Base-by-base conservation (phyloP, 1,284 basidiomycete species). In the Gymnopus androsaceus region DNA sequence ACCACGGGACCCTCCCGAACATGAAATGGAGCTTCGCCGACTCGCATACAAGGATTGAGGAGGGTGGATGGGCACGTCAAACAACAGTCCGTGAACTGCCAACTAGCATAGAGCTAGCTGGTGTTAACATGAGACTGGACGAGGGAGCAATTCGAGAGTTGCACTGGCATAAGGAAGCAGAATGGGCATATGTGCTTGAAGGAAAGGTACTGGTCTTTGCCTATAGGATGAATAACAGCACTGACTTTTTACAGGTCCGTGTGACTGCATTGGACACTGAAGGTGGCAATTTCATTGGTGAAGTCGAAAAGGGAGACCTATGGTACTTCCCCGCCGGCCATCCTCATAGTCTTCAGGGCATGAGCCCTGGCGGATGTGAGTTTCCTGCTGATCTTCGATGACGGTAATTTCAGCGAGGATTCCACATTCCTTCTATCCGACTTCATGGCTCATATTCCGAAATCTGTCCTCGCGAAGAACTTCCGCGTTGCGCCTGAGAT, bases 261-360 rank as follows among this genome's bases (percentile, higher is more conserved):
- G 71, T 92, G 33, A 78, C 85, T 0, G 70, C 83, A 1, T 78
- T 90, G n/a, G 82, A 87, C 62, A 54, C 76, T 0, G 69, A 85
- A 1, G 88, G 88, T 1, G 76, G 75, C 58, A 89, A 85, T 67
- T 87, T 79, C 59, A 67, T 85, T 28, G 78, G 74, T 1, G 83
- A 74, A 15, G 78, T 82, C 31, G 31, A 33, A 33, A 33, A 33
- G 14, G 77, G 78, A 21, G 75, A 78, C 64, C 64, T 79, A 17
- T 77, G 86, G 87, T 88, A 83, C 71, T 88, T 89, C 75, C 86
- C 86, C 8, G 71, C 85, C 8, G 86, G 87, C n/a, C 76, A 83
- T 57, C 79, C 82, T 11, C 82, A 85, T 65, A 80, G 78, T 27
- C 72, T 90, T 23, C 88, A 90, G 72, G 87, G 84, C 15, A 83